Conservation (phyloP, 768 basidiomycete species). For the Pisolithus tinctorius region DNA sequence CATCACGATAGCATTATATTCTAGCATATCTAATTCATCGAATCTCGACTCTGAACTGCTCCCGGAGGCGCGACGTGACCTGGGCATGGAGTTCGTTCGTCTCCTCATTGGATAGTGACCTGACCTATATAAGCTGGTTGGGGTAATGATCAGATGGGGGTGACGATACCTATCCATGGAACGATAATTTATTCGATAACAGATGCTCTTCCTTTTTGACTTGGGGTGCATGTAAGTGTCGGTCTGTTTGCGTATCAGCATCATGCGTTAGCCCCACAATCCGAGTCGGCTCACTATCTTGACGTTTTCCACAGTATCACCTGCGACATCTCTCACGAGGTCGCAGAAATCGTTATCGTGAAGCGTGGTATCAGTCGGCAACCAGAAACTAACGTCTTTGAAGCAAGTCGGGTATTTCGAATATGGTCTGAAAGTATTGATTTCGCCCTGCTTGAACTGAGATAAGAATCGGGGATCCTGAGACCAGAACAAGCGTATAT, state of each 20-base stretch:
- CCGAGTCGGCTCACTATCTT: constrained; percentile 50
- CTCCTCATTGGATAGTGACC: constrained; percentile 86
- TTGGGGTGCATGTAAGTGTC: constrained; percentile 90
- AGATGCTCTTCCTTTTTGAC: constrained; percentile 69
- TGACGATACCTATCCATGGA: constrained; percentile 84
- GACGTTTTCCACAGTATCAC: constrained; percentile 89
- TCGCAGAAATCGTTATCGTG: constrained; percentile 99
- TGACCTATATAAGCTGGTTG: constrained; percentile 21
- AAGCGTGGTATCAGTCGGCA: constrained; percentile 45
- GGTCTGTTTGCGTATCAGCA: constrained; percentile 46
- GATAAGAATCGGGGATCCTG: constrained; percentile 77
- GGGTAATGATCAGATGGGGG: not conserved
- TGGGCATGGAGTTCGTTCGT: constrained; percentile 71
- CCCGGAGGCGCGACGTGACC: constrained; percentile 48
- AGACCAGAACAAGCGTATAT: constrained; percentile 98
- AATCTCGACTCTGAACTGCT: constrained; percentile 78
- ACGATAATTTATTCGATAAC: constrained; percentile 89
- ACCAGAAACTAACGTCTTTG: constrained; percentile 96
- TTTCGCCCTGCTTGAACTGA: constrained; percentile 74
- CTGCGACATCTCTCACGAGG: constrained; percentile 85
- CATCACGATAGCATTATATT: constrained; percentile 27
- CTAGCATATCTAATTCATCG: constrained; percentile 52
- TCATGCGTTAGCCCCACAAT: not conserved
- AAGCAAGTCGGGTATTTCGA: constrained; percentile 89
- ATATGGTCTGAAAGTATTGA: constrained; percentile 83